phyloP scores from a whole-genome alignment of 1,139 yeast species.

The Kurtzmaniella quercitrusa region DNA sequence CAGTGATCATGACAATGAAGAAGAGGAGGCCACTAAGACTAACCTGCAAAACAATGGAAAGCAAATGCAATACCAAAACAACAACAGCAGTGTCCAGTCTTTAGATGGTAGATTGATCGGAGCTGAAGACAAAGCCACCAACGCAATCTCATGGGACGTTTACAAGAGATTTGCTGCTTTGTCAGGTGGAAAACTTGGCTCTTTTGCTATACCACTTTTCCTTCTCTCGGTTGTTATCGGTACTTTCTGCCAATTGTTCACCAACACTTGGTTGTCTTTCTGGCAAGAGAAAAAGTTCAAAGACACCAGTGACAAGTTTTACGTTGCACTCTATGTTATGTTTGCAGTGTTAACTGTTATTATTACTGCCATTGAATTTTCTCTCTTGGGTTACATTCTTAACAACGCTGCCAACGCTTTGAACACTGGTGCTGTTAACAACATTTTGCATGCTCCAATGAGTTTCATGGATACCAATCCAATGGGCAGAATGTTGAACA shows the following conservation, averaged over 20 bases:
- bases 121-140: conserved; percentile 38
- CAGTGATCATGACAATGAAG: conserved; percentile 16
- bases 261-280: conserved; percentile 39
- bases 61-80: conserved; percentile 43
- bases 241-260: conserved; percentile 35
- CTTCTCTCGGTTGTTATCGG: conserved; percentile 38
- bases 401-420: conserved; percentile 38
- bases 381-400: conserved; percentile 53
- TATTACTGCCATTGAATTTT: conserved; percentile 49
- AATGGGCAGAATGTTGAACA: conserved; percentile 42
- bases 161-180: conserved; percentile 31
- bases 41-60: conserved; percentile 37
- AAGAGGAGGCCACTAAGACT: conserved; percentile 28
- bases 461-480: conserved; percentile 44
- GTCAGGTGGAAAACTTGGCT: conserved; percentile 40
- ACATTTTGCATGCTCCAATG: conserved; percentile 43
- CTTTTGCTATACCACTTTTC: conserved; percentile 29
- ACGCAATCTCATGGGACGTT: conserved; percentile 36
- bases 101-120: conserved; percentile 24
- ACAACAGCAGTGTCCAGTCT: conserved; percentile 16
- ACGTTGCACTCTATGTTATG: conserved; percentile 30
- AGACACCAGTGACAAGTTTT: conserved; percentile 21
- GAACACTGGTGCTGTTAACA: conserved; percentile 35
- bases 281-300: conserved; percentile 31
- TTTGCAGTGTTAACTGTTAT: conserved; percentile 42